These are phyloP conservation scores for Phallus indusiatus DNA, from an alignment of 768 basidiomycete genomes.

Conservation along the genomic window DNA sequence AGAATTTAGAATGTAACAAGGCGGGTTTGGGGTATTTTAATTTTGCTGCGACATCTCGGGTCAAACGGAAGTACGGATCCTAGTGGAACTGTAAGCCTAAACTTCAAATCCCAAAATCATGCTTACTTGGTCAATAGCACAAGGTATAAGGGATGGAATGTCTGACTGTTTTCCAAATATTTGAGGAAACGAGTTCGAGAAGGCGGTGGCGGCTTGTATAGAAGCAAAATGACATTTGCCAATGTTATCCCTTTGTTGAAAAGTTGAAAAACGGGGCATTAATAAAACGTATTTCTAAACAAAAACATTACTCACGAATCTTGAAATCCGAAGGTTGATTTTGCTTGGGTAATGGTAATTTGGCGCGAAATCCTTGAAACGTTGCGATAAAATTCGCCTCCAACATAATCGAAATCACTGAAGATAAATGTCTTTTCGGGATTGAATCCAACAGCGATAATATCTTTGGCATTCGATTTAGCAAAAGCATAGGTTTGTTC, in stretches of 20 bases:
- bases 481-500: slow-evolving; percentile 82
- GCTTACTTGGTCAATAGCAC: slow-evolving; percentile 80
- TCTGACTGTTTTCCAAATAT: slow-evolving; percentile 80
- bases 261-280: background rate
- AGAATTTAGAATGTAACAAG: slow-evolving; percentile 92
- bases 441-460: slow-evolving; percentile 93
- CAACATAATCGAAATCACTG: slow-evolving; percentile 82
- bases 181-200: slow-evolving; percentile 97
- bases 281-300: background rate
- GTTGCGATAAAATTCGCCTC: slow-evolving; percentile 90
- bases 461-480: slow-evolving; percentile 83
- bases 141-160: slow-evolving; percentile 91
- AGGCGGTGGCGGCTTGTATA: slow-evolving; percentile 92
- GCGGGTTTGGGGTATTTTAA: slow-evolving; percentile 94
- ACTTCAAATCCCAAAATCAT: background rate
- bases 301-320: slow-evolving; percentile 63
- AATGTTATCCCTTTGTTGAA: slow-evolving; percentile 77
- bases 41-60: slow-evolving; percentile 88
- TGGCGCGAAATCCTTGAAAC: slow-evolving; percentile 87
- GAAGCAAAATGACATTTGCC: slow-evolving; percentile 96
- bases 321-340: slow-evolving; percentile 92
- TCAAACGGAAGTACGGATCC: slow-evolving; percentile 94
- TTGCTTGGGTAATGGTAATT: slow-evolving; percentile 88
- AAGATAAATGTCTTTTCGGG: slow-evolving; percentile 94
- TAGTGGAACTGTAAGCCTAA: slow-evolving; percentile 11